Percentiles rank a stretch among this genome's conserved stretches.
Conservation (phyloP, 176 grass and related monocot genomes). For the Echinochloa phyllopogon region DNA sequence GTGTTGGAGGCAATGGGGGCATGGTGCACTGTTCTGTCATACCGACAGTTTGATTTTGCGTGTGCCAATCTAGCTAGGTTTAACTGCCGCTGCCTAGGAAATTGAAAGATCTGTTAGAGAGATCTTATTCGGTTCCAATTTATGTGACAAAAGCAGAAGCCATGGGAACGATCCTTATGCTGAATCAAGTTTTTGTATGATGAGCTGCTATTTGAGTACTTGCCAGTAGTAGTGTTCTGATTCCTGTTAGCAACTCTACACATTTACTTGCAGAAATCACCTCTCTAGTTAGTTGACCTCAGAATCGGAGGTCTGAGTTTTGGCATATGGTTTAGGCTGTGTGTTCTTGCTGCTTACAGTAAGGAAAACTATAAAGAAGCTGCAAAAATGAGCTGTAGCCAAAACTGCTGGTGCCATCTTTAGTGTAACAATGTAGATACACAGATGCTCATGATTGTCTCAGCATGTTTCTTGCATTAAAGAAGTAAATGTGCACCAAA, state of each 20-base stretch:
- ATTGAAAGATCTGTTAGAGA: neutral
- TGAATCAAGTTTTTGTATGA: neutral
- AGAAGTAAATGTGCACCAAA: neutral
- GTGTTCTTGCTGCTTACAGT: neutral
- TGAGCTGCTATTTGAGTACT: neutral
- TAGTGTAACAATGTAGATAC: neutral
- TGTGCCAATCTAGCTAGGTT: constrained; percentile 5
- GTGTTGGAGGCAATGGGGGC: neutral
- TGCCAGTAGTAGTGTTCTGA: too few species aligned
- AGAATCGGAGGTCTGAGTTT: neutral
- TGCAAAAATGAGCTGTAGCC: neutral
- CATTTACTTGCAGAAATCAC: neutral
- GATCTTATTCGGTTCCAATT: neutral
- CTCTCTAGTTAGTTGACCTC: neutral
- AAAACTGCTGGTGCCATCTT: neutral
- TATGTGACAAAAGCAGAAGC: neutral
- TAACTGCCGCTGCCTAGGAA: neutral
- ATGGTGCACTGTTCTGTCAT: neutral
- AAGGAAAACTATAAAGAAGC: neutral
- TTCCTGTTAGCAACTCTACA: neutral
- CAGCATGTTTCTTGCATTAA: neutral
- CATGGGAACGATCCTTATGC: neutral
- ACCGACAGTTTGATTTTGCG: neutral
- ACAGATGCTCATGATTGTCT: neutral
- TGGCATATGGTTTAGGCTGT: neutral